phyloP scores from a whole-genome alignment of 345 rosid species.

The Cardiospermum halicacabum region DNA sequence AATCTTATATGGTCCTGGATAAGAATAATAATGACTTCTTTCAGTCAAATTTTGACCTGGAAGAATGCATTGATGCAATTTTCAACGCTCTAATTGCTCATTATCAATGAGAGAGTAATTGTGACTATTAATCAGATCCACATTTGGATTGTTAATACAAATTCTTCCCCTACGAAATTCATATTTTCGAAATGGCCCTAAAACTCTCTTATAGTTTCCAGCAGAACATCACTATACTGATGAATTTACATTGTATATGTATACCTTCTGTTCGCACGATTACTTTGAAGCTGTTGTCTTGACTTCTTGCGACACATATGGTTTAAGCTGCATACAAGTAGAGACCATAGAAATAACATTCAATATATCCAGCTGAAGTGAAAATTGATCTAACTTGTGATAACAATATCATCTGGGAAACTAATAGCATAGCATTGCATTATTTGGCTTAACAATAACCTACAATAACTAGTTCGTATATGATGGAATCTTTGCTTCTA shows the following conservation, averaged over 20 bases:
- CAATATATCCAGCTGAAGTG: background rate
- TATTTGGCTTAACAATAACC: background rate
- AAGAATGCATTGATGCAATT: background rate
- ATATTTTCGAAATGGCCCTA: background rate
- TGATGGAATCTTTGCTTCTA: background rate
- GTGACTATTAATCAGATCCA: too few relatives aligned
- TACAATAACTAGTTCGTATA: background rate
- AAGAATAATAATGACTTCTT: too few relatives aligned
- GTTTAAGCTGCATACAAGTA: conserved; percentile 50
- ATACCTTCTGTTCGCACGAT: conserved; percentile 2
- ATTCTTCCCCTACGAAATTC: background rate
- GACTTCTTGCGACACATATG: conserved; percentile 57
- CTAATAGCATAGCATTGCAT: background rate
- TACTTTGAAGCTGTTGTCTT: conserved; percentile 38
- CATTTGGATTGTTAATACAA: too few relatives aligned
- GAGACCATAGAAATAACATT: conserved; percentile 10
- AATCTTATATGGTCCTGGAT: too few relatives aligned
- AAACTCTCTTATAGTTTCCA: background rate
- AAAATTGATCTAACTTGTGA: background rate
- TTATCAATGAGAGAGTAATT: too few relatives aligned
- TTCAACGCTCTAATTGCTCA: too few relatives aligned
- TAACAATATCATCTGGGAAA: background rate
- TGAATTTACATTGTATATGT: background rate
- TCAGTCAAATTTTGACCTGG: background rate
- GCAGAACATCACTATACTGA: conserved; percentile 4